Conservation (phyloP, 768 basidiomycete genomes). For the Hygrophorus pudorinus region DNA sequence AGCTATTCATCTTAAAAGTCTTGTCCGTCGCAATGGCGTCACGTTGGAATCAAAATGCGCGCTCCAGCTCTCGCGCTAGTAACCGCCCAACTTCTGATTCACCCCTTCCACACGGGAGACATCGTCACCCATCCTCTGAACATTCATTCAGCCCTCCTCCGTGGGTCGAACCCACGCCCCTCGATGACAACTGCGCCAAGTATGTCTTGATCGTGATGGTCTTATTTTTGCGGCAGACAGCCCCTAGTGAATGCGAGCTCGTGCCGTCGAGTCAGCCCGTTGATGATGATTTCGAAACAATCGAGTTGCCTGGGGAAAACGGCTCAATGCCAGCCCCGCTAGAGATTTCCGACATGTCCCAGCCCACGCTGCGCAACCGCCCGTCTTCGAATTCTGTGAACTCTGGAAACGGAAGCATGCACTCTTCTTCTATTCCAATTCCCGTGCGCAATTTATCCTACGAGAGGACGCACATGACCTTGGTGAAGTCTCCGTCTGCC, state of each 20-base stretch:
- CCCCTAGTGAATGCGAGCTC: constrained; percentile 42
- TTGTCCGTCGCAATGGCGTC: constrained; percentile 69
- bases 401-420: constrained; percentile 26
- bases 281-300: constrained; percentile 62
- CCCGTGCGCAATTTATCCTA: constrained; percentile 32
- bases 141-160: constrained; percentile 28
- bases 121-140: constrained; percentile 34
- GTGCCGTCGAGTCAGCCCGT: constrained; percentile 52
- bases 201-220: constrained; percentile 80
- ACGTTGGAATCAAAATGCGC: constrained; percentile 50
- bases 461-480: constrained; percentile 54
- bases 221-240: constrained; percentile 68
- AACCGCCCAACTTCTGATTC: constrained; percentile 29
- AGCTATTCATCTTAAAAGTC: constrained; percentile 78
- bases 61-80: constrained; percentile 33
- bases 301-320: constrained; percentile 16
- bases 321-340: constrained; percentile 9
- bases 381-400: constrained; percentile 32
- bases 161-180: constrained; percentile 58
- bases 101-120: constrained; percentile 24
- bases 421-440: constrained; percentile 30
- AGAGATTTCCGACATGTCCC: constrained; percentile 8
- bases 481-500: constrained; percentile 42
- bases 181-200: constrained; percentile 75
- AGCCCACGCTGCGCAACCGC: constrained; percentile 25